Evolutionary conservation across 2,329 filamentous ascomycete species (phyloP), one percentile per base, ranked within the genome.

Genomic region (Paecilomyces sp.): DNA sequence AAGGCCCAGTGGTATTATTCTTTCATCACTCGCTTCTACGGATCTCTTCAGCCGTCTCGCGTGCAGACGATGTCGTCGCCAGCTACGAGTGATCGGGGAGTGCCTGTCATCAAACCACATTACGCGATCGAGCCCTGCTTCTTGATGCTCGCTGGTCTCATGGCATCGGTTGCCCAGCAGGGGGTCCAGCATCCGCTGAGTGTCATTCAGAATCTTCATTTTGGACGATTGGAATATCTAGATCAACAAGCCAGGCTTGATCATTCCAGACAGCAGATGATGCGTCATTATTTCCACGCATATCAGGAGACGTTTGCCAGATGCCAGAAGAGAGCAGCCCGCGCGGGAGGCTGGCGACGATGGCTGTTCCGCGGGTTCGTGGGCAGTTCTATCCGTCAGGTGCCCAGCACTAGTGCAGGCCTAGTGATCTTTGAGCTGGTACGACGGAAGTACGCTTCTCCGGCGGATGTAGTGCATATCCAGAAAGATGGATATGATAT

Each of bases 351-450:
- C 0, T 84, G 84, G 79, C 66, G 78, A 53, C 72, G 66, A 15
- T 88, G 84, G 77, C 71, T 88, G 2, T 88, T 83, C 67, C 74
- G 75, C 53, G 83, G 81, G 30, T 87, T 87, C 66, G 75, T 83
- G 66, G 74, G 76, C 67, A 80, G 74, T 58, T 85, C 84, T 0
- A 73, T 87, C 36, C 77, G 81, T 33, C 85, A 87, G 67, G 81
- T 86, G 12, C 85, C 85, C 2, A 87, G 84, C 64, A 87, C 85
- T 2, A 85, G 82, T 63, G 84, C 85, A 0, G 85, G 84, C 0
- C 71, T 88, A 57, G 83, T 88, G 59, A 85, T 87, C 3, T 88
- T 88, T 64, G 85, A 88, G 69, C 69, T 88, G 34, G 81, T 87
- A 47, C 74, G 85, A 57, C 75, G 85, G 56, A 85, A 85, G 68